Evolutionary conservation across 352 stramenopile species (phyloP), one percentile per base, ranked within the genome.

Genomic region (Globisporangium splendens): DNA sequence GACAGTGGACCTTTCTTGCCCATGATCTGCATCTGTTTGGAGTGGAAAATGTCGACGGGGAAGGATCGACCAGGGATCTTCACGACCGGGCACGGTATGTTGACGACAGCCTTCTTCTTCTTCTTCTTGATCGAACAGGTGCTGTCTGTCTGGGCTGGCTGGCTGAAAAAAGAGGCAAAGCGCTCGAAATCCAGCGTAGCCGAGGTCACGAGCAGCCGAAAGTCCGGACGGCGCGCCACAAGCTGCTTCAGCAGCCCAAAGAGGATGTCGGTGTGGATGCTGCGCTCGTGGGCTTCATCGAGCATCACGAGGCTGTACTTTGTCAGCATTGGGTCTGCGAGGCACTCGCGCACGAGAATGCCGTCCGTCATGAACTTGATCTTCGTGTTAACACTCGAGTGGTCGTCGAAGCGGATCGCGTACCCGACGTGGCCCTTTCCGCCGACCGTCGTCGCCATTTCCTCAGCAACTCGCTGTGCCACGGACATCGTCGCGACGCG

Each of bases 281-380:
- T 98, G 21, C 97, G 84, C 73, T 99, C 98, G 69, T 99, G 98
- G 10, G 97, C 97, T 79, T 99, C 98, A 66, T 95, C 95, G 54
- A 98, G 80, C 75, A 98, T 96, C 21, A 98, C 82, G 50, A 92
- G 77, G 24, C 69, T 83, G 73, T 98, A 98, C 18, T 74, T 68
- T 11, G 41, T 56, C 18, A 97, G 75, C 50, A 86, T 61, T 15
- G 83, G 80, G 61, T 97, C 89, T 10, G 49, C 51, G 17, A 96
- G 66, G 56, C 77, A 92, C 68, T 97, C 83, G 42, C 80, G 80
- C 54, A 94, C 77, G 28, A 94, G 65, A 48, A 94, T 75, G 63
- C 83, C 86, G 59, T 95, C 83, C 8, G 83, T 93, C 44, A 93
- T 59, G 61, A 92, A 95, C 68, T 96, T 96, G 56, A 97, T 71